Evolutionary conservation across 2,329 filamentous ascomycete genomes (phyloP).

Genomic region (Pezicula rhizophila): DNA sequence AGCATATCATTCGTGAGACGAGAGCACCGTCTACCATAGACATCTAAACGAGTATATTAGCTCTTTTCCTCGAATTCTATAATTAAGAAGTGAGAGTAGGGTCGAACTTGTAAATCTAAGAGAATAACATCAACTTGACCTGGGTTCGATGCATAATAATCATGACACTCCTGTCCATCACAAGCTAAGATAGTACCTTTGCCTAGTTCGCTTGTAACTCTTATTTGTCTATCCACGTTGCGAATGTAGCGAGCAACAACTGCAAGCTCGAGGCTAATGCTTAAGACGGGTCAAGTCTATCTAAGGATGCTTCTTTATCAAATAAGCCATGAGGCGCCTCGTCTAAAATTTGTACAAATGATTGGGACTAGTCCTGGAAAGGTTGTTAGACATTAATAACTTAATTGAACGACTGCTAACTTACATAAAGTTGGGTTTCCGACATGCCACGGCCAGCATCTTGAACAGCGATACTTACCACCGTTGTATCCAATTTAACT

Average conservation of each 20-base stretch:
- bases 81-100: not conserved
- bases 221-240: slow-evolving; percentile 18
- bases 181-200: slow-evolving; percentile 38
- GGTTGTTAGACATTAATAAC: not conserved
- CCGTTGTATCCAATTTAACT: slow-evolving; percentile 15
- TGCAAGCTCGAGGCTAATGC: slow-evolving; percentile 13
- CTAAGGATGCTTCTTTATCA: slow-evolving; percentile 1
- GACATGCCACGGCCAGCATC: slow-evolving; percentile 20
- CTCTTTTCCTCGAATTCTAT: too few species aligned
- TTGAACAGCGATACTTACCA: slow-evolving; percentile 14
- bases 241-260: slow-evolving; percentile 19
- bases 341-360: slow-evolving; percentile 17
- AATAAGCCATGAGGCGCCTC: slow-evolving; percentile 12
- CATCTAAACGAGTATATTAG: slow-evolving; percentile 13
- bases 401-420: not conserved
- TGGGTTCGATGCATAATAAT: slow-evolving; percentile 56
- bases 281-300: not conserved
- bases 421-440: slow-evolving; percentile 18
- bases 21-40: slow-evolving; percentile 16
- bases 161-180: slow-evolving; percentile 72
- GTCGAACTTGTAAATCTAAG: slow-evolving; percentile 21
- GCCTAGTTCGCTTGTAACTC: slow-evolving; percentile 15
- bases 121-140: slow-evolving; percentile 17
- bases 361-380: slow-evolving; percentile 15
- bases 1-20: slow-evolving; percentile 19